phyloP scores from a whole-genome alignment of 331 rosid species.

The Malus hybrid region DNA sequence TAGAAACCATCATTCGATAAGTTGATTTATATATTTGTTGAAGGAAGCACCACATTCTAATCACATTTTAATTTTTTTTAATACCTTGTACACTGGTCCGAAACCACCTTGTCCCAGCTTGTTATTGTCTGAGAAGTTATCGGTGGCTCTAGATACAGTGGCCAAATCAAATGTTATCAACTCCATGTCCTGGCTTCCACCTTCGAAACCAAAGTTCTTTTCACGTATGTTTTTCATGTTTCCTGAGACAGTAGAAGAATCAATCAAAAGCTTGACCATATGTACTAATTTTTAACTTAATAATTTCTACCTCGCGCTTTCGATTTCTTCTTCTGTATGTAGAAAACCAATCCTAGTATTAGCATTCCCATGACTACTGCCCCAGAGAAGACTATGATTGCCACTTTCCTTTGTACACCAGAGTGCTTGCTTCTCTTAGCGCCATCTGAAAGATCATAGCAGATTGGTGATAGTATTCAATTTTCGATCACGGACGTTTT shows the following conservation, averaged over 20 bases:
- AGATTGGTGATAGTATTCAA: no score
- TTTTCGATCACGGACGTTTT: no score
- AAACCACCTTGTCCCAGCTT: constrained; percentile 34
- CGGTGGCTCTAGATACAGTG: constrained; percentile 15
- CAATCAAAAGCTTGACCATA: no score
- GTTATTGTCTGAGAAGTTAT: constrained; percentile 12
- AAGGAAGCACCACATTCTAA: background rate
- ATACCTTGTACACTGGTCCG: constrained; percentile 23
- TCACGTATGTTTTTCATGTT: background rate
- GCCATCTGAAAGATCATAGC: background rate
- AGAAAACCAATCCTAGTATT: background rate
- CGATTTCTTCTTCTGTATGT: background rate
- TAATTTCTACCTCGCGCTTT: no score
- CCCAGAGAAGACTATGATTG: background rate
- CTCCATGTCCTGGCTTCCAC: constrained; percentile 6
- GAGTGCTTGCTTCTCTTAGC: background rate
- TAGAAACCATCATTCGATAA: background rate
- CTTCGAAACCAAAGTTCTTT: background rate
- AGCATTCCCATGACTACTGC: background rate
- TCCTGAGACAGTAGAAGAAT: background rate
- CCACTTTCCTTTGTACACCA: no score
- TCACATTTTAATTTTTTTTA: background rate
- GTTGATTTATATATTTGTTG: background rate
- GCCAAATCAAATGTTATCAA: constrained; percentile 9
- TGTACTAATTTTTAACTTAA: no score